Percentiles rank a stretch among this genome's conserved stretches.
Evolutionary conservation across 176 grass and related monocot genomes (phyloP).

Genomic region (Aegilops sharonensis): DNA sequence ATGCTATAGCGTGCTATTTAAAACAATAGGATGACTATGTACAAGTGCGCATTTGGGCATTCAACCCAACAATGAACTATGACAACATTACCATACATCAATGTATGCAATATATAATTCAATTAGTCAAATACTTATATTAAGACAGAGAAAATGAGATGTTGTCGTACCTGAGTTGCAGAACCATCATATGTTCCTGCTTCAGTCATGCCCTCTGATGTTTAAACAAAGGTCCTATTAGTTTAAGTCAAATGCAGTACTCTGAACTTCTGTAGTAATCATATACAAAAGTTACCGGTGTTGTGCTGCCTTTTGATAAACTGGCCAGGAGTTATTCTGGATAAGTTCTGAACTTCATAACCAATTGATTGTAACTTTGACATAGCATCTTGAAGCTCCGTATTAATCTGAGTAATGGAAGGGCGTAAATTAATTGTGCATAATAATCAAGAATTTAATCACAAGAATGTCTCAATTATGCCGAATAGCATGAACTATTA

Average conservation of each 20-base stretch:
- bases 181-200: conserved; percentile 36
- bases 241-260: conserved; percentile 11
- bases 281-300: conserved; percentile 12
- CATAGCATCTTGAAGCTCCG: conserved; percentile 88
- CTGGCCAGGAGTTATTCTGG: conserved; percentile 63
- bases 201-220: conserved; percentile 25
- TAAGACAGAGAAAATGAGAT: background rate
- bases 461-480: background rate
- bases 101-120: background rate
- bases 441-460: background rate
- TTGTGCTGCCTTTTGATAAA: conserved; percentile 33
- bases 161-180: conserved; percentile 29
- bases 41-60: background rate
- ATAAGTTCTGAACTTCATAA: conserved; percentile 85
- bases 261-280: background rate
- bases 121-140: background rate
- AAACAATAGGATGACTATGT: background rate
- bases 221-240: background rate
- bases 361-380: conserved; percentile 82
- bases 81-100: background rate
- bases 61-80: background rate
- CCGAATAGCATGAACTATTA: conserved; percentile 12
- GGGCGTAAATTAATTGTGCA: background rate
- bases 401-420: conserved; percentile 63
- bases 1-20: background rate